Base-by-base conservation (phyloP, 2,329 filamentous ascomycete species). In the Lachnellula hyalina region DNA sequence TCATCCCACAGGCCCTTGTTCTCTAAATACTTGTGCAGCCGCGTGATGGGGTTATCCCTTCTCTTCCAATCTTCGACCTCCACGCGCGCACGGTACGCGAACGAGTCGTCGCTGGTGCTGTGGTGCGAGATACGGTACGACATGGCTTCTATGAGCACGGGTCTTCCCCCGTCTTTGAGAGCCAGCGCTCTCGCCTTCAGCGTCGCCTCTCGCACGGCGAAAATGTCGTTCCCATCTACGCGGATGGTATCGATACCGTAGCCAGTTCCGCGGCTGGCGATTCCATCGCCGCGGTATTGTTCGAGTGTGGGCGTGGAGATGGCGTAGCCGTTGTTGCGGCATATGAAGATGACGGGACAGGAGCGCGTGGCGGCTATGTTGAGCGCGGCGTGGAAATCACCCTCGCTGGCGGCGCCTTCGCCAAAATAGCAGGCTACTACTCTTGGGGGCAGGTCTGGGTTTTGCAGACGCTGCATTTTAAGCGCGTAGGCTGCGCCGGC, bases 51-150 rank as follows among this genome's bases (percentile, higher is more conserved):
- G 66, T 96, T 96, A 68, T 96, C 92, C 12, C 91, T 78, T 0
- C 90, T 71, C 72, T 95, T 96, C 91, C 91, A 96, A 69, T 96
- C 90, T 69, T 96, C 89, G 7, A 99, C 94, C 68, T 99, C 94
- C 0, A 96, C 85, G 25, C 87, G 84, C 1, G 92, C 91, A 8
- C 94, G 87, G 74, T 99, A 99, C 0, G 94, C 94, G 67, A 96
- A 99, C 25, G 89, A 94, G 73, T 99, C 94, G 68, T 99, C 94
- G 0, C 89, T 94, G 0, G 94, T 99, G 72, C 90, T 96, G 75
- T 99, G 94, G 70, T 99, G 91, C 6, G 89, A 93, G 44, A 97
- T 92, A n/a, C 94, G 90, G 73, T 99, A 99, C 23, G 89, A 93
- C 89, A 99, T 96, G 53, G 91, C 91, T 73, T 99, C 94, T 41